These are phyloP conservation scores for Suillus hirtellus DNA, from an alignment of 768 basidiomycete species.

Conservation along the genomic window DNA sequence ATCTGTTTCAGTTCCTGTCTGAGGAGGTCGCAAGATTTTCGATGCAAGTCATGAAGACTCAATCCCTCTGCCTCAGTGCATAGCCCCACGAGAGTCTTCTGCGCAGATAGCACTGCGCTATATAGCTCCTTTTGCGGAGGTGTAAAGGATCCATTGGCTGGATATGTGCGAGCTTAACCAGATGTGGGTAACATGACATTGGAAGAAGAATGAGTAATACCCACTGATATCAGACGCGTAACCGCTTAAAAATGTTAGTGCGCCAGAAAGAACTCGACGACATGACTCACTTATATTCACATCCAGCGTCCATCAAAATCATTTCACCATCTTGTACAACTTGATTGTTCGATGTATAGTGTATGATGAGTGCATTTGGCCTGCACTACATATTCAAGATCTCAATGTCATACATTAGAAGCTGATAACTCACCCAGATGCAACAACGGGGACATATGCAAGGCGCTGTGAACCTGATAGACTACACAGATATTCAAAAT, in stretches of 20 bases:
- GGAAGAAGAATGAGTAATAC: constrained; percentile 21
- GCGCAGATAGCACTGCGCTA: constrained; percentile 67
- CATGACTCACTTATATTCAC: constrained; percentile 77
- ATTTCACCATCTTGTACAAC: constrained; percentile 69
- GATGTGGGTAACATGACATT: constrained; percentile 13
- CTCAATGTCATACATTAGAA: not conserved
- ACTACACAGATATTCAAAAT: constrained; percentile 88
- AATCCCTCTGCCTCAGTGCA: constrained; percentile 60
- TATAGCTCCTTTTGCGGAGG: constrained; percentile 84
- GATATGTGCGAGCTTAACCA: constrained; percentile 77
- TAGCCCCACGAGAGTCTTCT: constrained; percentile 62
- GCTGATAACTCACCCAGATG: constrained; percentile 68
- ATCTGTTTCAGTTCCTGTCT: constrained; percentile 73
- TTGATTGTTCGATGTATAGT: constrained; percentile 92
- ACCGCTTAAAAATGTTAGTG: constrained; percentile 48
- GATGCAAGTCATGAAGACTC: constrained; percentile 77
- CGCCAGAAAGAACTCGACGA: constrained; percentile 2
- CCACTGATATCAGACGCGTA: constrained; percentile 94
- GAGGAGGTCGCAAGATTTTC: constrained; percentile 65
- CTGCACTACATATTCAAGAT: constrained; percentile 39
- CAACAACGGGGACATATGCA: constrained; percentile 98
- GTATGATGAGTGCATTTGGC: constrained; percentile 86
- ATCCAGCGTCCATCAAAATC: constrained; percentile 88
- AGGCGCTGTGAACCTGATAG: constrained; percentile 78
- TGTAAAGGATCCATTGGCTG: constrained; percentile 80